These are phyloP conservation scores for Fusarium penzigii DNA, from an alignment of 2,329 filamentous ascomycete genomes.

Conservation along the genomic window DNA sequence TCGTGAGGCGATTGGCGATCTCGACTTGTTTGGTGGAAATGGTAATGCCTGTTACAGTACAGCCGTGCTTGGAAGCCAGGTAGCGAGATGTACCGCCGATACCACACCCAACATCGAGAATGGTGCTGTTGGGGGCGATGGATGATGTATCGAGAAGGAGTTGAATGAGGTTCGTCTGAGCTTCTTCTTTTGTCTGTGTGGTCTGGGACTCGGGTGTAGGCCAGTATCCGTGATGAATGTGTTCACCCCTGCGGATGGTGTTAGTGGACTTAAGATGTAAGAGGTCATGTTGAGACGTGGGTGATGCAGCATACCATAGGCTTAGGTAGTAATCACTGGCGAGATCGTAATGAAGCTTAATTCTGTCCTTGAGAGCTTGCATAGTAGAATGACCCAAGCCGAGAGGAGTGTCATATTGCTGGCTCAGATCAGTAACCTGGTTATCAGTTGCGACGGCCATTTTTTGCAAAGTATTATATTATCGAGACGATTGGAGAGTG, in stretches of 20 bases:
- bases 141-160: conserved; percentile 48
- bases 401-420: conserved; percentile 47
- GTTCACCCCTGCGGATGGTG: conserved; percentile 49
- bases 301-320: conserved; percentile 48
- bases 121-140: conserved; percentile 14
- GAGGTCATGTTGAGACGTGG: not conserved
- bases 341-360: conserved; percentile 62
- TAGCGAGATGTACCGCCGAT: conserved; percentile 60
- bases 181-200: conserved; percentile 56
- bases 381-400: conserved; percentile 47
- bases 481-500: conserved; percentile 10
- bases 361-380: conserved; percentile 56
- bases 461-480: not conserved
- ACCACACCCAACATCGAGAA: conserved; percentile 63
- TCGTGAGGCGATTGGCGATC: conserved; percentile 54
- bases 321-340: conserved; percentile 63
- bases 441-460: conserved; percentile 3
- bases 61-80: conserved; percentile 52
- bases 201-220: conserved; percentile 45
- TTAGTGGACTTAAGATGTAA: not conserved
- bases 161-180: conserved; percentile 58
- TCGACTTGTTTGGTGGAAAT: conserved; percentile 61
- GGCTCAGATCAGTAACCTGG: conserved; percentile 40
- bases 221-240: conserved; percentile 66
- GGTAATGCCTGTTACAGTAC: conserved; percentile 59